Conservation (phyloP, 2,329 filamentous ascomycete genomes). For the Curvularia spicifera region DNA sequence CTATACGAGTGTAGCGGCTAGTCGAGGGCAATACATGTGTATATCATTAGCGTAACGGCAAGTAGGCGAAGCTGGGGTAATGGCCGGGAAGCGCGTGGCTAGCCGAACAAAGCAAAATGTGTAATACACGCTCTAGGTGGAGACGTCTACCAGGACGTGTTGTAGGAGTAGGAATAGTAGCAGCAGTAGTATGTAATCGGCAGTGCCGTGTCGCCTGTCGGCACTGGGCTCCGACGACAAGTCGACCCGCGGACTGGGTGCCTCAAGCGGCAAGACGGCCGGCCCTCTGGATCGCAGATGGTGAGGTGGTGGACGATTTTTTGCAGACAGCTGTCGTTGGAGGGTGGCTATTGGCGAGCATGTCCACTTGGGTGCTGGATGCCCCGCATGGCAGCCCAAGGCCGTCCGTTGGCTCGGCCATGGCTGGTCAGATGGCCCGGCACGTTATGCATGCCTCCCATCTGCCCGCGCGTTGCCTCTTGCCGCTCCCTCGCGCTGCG, state of each 20-base stretch:
- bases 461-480: slow-evolving; percentile 25
- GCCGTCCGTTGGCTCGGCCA: slow-evolving; percentile 3
- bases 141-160: too few relatives aligned
- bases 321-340: not conserved
- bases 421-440: slow-evolving; percentile 26
- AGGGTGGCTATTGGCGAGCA: slow-evolving; percentile 16
- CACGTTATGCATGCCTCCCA: slow-evolving; percentile 32
- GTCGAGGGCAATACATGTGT: too few relatives aligned
- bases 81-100: slow-evolving; percentile 5
- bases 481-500: too few relatives aligned
- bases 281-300: slow-evolving; percentile 9
- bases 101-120: slow-evolving; percentile 12
- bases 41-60: slow-evolving; percentile 11
- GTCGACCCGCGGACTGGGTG: slow-evolving; percentile 28
- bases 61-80: slow-evolving; percentile 16
- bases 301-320: too few relatives aligned
- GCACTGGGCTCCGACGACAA: too few relatives aligned
- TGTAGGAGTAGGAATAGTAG: too few relatives aligned
- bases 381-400: slow-evolving; percentile 24
- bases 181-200: too few relatives aligned
- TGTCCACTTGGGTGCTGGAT: slow-evolving; percentile 4
- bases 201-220: too few relatives aligned
- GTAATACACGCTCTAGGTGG: too few relatives aligned
- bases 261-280: slow-evolving; percentile 41
- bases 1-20: too few relatives aligned